Base-by-base conservation (phyloP, 164 flowering plant species). In the Sextonia rubra region DNA sequence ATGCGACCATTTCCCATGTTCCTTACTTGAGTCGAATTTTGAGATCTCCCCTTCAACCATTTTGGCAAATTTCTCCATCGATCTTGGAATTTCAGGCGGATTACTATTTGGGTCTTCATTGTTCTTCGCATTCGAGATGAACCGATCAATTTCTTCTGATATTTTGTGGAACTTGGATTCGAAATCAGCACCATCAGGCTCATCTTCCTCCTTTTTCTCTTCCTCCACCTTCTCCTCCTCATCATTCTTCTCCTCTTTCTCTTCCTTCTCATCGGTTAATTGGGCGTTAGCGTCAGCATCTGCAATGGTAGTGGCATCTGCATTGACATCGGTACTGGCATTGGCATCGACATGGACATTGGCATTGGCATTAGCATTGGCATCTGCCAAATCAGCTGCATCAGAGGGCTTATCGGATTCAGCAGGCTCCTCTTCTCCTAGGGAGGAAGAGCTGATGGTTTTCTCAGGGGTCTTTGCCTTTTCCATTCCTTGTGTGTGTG, bases 1-100 rank as follows among this genome's bases (percentile, higher is more conserved):
- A 12, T 66, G 73, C 47, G 72, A 20, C 84, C 85, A 78, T 66
- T 79, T 85, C 2, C 48, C 69, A 1, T 65, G 66, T 18, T 65
- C 72, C 1, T 82, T 82, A 0, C 73, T 70, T 0, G 79, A 69
- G 23, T 81, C 85, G 37, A 74, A 78, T 27, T 82, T 81, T 0
- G 74, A 22, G 0, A 85, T 66, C 76, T 78, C 77, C 9, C 70
- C 77, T 61, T 83, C 83, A 0, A 85, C 74, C 9, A 81, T 64
- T 69, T 73, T 74, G 4, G 64, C 63, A 23, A 82, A 84, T n/a
- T 76, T 76, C 12, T 78, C 82, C 0, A 81, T 68, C 20, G 49
- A 75, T 24, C 69, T 68, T 0, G 87, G 87, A 17, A 83, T 64
- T 18, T 86, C 86, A 0, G 66, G 44, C 1, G 71, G 71, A 1